Evolutionary conservation across 1,284 basidiomycete genomes (phyloP), one percentile per base, ranked within the genome.

Genomic region (Gymnopus androsaceus): DNA sequence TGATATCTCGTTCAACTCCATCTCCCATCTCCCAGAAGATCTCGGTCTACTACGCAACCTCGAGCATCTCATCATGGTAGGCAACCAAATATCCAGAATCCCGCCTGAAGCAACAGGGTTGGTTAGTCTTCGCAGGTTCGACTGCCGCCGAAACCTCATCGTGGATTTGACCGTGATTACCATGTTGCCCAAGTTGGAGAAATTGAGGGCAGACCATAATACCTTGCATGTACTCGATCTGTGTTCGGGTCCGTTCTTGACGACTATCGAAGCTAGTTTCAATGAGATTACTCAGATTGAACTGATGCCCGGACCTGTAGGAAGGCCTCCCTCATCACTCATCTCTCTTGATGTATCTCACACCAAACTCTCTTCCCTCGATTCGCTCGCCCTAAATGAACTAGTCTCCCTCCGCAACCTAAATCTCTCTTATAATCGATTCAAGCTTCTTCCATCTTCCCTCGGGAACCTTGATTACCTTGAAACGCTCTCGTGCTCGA

Each of bases 1-100:
- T 19, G 96, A 99, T 68, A 81, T 98, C 42, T 98, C 96, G 0
- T 98, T 98, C 80, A 99, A 99, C 75, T 85, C 83, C 69, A 90
- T 99, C 63, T 80, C 82, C 0, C 82, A 86, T 48, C 79, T 99
- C 3, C 95, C 96, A 0, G 83, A 90, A 25, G 84, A 90, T 54
- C 86, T 99, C 48, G 89, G 88, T 1, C 76, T 83, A 40, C 76
- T 99, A 52, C 72, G 72, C 36, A 78, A 81, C 3, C 80, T 97
- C 34, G 85, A 93, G 64, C 77, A 84, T 28, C 79, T 99, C n/a
- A 81, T 91, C 51, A 82, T 97, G 34, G 88, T 96, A 12, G 94
- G 92, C 40, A 99, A 99, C 72, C 85, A 87, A 60, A 83, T 99
- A 50, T 77, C 83, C 1, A 79, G 76, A 54, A 85, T 99, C 51